Evolutionary conservation across 2,329 filamentous ascomycete species (phyloP).

Genomic region (Rutstroemia sp.): DNA sequence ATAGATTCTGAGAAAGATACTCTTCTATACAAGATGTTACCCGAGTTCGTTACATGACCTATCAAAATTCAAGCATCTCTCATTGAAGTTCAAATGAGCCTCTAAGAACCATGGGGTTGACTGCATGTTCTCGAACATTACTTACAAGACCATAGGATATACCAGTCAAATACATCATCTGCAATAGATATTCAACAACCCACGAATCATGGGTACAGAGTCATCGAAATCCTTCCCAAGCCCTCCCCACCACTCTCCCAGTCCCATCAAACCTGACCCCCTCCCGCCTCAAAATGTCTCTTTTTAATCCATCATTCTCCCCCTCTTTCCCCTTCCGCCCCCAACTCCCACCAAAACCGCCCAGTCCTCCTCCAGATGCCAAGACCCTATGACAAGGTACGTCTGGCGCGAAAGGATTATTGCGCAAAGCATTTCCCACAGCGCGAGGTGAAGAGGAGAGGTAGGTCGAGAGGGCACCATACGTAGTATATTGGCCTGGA

Average conservation of each 20-base stretch:
- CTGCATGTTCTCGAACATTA: no score
- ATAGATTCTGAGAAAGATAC: no score
- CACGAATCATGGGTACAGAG: not conserved
- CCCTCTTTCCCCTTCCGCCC: conserved; percentile 53
- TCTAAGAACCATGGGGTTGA: no score
- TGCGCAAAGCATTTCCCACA: conserved; percentile 67
- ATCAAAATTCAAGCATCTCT: no score
- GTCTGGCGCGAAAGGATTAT: conserved; percentile 75
- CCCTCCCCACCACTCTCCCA: conserved; percentile 49
- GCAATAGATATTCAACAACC: not conserved
- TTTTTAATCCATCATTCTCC: conserved; percentile 57
- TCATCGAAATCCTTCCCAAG: conserved; percentile 19
- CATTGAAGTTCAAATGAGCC: no score
- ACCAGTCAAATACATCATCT: no score
- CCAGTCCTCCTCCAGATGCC: conserved; percentile 62
- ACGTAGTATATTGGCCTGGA: conserved; percentile 66
- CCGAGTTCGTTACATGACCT: no score
- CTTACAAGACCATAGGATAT: no score
- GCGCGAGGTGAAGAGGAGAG: conserved; percentile 67
- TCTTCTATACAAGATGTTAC: no score
- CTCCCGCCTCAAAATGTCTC: conserved; percentile 48
- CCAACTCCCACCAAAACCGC: conserved; percentile 64
- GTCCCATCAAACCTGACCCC: conserved; percentile 56
- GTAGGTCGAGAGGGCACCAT: conserved; percentile 62
- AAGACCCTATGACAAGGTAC: conserved; percentile 80